phyloP scores from a whole-genome alignment of 1,284 basidiomycete species.

The Ustilago xerochloae region DNA sequence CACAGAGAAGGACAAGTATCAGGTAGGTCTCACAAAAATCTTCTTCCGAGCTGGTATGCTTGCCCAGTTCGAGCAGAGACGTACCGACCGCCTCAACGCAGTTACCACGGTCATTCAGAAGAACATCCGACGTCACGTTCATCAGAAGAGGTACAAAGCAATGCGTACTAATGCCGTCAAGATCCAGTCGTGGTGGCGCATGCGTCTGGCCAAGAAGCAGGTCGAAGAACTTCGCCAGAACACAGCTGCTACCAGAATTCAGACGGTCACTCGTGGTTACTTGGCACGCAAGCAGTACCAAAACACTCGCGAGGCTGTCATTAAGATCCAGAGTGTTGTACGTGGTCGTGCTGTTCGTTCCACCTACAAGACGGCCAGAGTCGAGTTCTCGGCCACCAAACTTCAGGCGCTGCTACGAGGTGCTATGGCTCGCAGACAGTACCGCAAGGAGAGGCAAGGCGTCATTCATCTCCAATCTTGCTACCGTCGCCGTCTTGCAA shows the following conservation, averaged over 20 bases:
- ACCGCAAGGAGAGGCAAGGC: constrained; percentile 76
- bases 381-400: constrained; percentile 76
- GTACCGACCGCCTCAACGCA: constrained; percentile 85
- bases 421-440: constrained; percentile 76
- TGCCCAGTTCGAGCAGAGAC: constrained; percentile 90
- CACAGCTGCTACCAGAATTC: constrained; percentile 81
- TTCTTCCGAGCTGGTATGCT: constrained; percentile 99
- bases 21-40: constrained; percentile 95
- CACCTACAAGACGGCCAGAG: constrained; percentile 75
- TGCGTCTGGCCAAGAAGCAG: constrained; percentile 79
- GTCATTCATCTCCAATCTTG: constrained; percentile 91
- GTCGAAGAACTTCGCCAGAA: constrained; percentile 80
- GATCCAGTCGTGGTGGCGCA: constrained; percentile 94
- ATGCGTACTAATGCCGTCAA: constrained; percentile 81
- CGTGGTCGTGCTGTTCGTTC: constrained; percentile 83
- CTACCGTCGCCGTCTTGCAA: constrained; percentile 86
- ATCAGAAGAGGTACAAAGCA: constrained; percentile 81
- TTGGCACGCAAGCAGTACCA: constrained; percentile 80
- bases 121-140: constrained; percentile 88
- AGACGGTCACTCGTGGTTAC: constrained; percentile 79
- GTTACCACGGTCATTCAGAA: constrained; percentile 97
- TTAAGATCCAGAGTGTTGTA: constrained; percentile 82
- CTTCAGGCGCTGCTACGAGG: constrained; percentile 90
- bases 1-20: constrained; percentile 94
- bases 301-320: constrained; percentile 75